Percentiles rank a stretch among this genome's conserved stretches.
phyloP scores from a whole-genome alignment of 257 asterid species.

The Primulina huaijiensis region DNA sequence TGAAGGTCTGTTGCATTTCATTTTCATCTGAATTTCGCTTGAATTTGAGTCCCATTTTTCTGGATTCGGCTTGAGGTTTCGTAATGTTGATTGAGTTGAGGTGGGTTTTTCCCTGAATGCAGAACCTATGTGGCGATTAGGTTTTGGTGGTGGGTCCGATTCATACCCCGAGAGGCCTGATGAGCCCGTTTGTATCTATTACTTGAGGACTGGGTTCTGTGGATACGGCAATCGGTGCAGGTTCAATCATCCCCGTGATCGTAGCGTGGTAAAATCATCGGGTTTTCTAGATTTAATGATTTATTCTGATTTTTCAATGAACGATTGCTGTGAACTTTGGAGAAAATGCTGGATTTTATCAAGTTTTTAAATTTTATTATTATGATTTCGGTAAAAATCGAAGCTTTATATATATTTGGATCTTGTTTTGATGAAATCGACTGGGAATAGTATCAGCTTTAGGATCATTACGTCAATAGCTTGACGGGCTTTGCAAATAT shows the following conservation, averaged over 20 bases:
- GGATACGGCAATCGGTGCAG: conserved; percentile 92
- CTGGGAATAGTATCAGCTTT: conserved; percentile 17
- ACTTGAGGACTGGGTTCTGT: conserved; percentile 86
- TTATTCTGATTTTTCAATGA: conserved; percentile 15
- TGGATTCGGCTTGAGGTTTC: conserved; percentile 12
- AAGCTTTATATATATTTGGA: conserved; percentile 1
- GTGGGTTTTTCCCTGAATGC: conserved; percentile 49
- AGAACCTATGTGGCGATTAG: conserved; percentile 96
- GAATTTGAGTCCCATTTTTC: conserved; percentile 34
- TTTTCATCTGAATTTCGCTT: conserved; percentile 45
- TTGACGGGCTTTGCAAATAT: conserved; percentile 23
- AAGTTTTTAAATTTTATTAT: conserved; percentile 23
- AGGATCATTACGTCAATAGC: conserved; percentile 23
- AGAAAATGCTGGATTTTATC: conserved; percentile 21
- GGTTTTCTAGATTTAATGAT: conserved; percentile 5
- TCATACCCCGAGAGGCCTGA: conserved; percentile 85
- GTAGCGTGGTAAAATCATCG: conserved; percentile 41
- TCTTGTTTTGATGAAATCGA: conserved; percentile 16
- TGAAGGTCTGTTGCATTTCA: conserved; percentile 61
- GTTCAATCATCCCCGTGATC: conserved; percentile 91
- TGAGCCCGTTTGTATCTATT: conserved; percentile 85
- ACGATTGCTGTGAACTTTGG: conserved; percentile 37
- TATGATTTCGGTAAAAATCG: conserved; percentile 21
- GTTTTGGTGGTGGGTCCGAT: conserved; percentile 61
- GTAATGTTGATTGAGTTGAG: conserved; percentile 40